Evolutionary conservation across 768 basidiomycete genomes (phyloP).

Genomic region (Suillus subalutaceus): DNA sequence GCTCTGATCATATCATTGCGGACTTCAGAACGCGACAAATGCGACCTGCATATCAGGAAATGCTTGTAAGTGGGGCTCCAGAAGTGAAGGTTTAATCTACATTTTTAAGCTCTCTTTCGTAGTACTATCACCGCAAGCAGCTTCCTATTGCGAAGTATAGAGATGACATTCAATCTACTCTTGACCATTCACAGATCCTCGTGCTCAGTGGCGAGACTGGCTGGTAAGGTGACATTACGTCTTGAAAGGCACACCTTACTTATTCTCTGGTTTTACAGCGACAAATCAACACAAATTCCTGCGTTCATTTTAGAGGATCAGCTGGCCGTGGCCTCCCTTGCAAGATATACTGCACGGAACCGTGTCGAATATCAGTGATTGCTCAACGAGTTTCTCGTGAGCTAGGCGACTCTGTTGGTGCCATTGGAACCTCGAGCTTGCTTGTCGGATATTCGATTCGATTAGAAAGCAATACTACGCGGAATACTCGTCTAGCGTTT

Average conservation of each 20-base stretch:
- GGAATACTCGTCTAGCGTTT: conserved; percentile 80
- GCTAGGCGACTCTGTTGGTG: conserved; percentile 80
- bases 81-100: not conserved
- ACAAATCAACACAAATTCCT: conserved; percentile 97
- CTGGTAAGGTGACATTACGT: conserved; percentile 52
- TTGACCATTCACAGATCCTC: conserved; percentile 79
- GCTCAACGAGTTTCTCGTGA: conserved; percentile 93
- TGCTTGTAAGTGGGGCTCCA: conserved; percentile 65
- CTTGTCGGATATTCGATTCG: conserved; percentile 95
- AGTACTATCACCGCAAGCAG: conserved; percentile 68
- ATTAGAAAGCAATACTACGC: conserved; percentile 82
- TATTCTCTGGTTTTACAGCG: conserved; percentile 48
- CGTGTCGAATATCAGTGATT: conserved; percentile 93
- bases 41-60: conserved; percentile 76
- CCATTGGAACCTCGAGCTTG: conserved; percentile 75
- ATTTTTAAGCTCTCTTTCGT: conserved; percentile 3
- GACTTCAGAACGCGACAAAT: conserved; percentile 64
- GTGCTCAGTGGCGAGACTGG: conserved; percentile 87
- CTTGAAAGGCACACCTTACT: conserved; percentile 30
- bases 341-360: conserved; percentile 95
- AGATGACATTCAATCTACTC: conserved; percentile 63
- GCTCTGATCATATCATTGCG: conserved; percentile 55
- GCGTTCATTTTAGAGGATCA: conserved; percentile 92
- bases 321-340: conserved; percentile 79
- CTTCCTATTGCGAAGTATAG: conserved; percentile 90